Percentiles rank a stretch among this genome's conserved stretches.
These are phyloP conservation scores for Fusarium temperatum DNA, from an alignment of 2,329 filamentous ascomycete genomes.

Conservation along the genomic window DNA sequence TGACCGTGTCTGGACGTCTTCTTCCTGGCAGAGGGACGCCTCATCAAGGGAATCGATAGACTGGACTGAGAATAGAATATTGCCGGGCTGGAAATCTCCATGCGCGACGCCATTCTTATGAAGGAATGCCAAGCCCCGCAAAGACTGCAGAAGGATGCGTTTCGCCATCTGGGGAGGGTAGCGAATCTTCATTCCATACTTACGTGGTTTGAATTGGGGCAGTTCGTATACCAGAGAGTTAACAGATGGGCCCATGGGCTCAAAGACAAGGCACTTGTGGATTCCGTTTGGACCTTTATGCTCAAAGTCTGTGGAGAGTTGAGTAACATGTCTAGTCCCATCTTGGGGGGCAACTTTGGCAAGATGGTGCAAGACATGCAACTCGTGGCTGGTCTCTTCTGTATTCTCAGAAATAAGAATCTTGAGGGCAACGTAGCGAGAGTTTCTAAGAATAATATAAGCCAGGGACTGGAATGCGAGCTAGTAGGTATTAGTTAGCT, in stretches of 20 bases:
- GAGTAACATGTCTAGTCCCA: constrained; percentile 41
- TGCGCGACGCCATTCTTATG: neutral
- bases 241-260: constrained; percentile 46
- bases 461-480: fast-evolving
- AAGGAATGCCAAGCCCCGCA: neutral
- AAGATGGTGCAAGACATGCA: constrained; percentile 21
- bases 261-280: constrained; percentile 45
- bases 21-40: neutral
- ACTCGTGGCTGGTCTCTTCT: constrained; percentile 17
- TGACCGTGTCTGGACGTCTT: neutral
- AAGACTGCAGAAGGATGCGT: constrained; percentile 12
- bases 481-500: constrained; percentile 9
- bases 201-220: constrained; percentile 8
- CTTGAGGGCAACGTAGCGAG: neutral
- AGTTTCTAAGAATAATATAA: constrained; percentile 14
- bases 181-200: neutral
- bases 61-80: constrained; percentile 1
- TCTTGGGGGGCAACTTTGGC: neutral
- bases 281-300: constrained; percentile 45
- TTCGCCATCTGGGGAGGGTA: constrained; percentile 13
- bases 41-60: neutral
- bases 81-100: constrained; percentile 16
- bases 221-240: constrained; percentile 8
- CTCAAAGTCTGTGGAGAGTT: constrained; percentile 41
- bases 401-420: neutral